These are phyloP conservation scores for Heterobasidion occidentale DNA, from an alignment of 1,284 basidiomycete species.

Conservation along the genomic window DNA sequence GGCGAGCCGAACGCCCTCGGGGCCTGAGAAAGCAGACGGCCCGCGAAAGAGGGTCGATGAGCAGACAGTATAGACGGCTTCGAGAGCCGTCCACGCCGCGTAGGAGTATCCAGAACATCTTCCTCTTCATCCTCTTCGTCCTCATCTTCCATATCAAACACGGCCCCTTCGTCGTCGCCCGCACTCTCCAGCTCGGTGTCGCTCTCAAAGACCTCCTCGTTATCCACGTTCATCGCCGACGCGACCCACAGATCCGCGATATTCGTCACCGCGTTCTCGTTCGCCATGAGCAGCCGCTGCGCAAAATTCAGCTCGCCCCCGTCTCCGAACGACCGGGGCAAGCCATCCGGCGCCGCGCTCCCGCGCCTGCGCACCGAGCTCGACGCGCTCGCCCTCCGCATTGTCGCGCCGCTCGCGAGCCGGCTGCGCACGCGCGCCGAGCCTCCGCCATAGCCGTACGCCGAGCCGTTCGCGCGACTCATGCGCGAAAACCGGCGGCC, in stretches of 20 bases:
- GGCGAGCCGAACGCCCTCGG: not conserved
- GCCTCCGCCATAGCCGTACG: conserved; percentile 64
- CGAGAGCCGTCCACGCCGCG: conserved; percentile 5
- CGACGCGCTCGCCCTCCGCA: not conserved
- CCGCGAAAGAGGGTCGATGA: not conserved
- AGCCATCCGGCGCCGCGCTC: conserved; percentile 33
- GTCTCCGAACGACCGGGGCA: conserved; percentile 28
- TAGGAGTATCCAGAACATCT: conserved; percentile 14
- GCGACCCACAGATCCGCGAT: conserved; percentile 93
- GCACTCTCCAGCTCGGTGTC: conserved; percentile 34
- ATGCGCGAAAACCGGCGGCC: conserved; percentile 41
- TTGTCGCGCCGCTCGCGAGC: conserved; percentile 29
- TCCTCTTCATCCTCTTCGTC: conserved; percentile 22
- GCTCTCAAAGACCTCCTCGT: conserved; percentile 66
- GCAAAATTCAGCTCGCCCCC: conserved; percentile 72
- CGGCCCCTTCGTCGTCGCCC: conserved; percentile 20
- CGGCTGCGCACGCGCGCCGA: conserved; percentile 29
- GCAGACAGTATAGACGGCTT: not conserved
- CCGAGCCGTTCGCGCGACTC: conserved; percentile 62
- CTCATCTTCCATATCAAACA: conserved; percentile 20
- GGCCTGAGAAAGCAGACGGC: not conserved
- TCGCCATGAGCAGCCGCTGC: conserved; percentile 84
- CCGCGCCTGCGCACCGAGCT: not conserved
- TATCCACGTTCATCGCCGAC: conserved; percentile 85
- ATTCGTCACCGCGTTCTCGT: conserved; percentile 84